Evolutionary conservation across 2,329 filamentous ascomycete genomes (phyloP).

Genomic region (Microdochium bolleyi): DNA sequence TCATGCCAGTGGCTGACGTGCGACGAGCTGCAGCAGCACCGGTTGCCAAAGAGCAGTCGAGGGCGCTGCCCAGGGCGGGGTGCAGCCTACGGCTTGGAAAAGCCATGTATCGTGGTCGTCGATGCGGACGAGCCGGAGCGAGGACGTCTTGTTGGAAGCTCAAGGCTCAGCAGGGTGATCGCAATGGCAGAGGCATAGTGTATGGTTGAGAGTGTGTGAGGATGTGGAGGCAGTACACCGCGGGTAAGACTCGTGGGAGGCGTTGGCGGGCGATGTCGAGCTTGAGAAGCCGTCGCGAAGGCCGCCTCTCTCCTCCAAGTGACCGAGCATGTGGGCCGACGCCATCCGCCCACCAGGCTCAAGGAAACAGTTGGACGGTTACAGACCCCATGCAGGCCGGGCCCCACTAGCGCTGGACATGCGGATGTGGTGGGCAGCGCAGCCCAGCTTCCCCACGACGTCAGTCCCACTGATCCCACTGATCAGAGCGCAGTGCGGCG

Average conservation of each 20-base stretch:
- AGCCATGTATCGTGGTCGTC: conserved; percentile 24
- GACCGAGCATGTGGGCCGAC: no score
- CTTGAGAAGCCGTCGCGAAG: no score
- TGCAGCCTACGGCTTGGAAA: conserved; percentile 20
- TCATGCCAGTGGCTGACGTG: background rate
- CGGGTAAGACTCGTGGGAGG: no score
- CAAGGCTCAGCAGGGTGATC: background rate
- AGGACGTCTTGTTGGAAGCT: conserved; percentile 3
- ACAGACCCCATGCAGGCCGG: background rate
- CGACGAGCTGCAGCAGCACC: background rate
- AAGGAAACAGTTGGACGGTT: no score
- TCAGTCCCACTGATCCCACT: background rate
- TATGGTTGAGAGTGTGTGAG: no score
- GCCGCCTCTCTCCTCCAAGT: no score
- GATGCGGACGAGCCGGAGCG: no score
- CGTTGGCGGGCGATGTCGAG: no score
- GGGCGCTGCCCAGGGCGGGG: conserved; percentile 18
- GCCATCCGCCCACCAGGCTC: no score
- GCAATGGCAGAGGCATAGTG: no score
- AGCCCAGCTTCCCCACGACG: background rate
- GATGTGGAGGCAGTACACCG: no score
- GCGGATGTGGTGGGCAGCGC: background rate
- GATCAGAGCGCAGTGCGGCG: no score
- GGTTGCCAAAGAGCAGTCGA: conserved; percentile 6
- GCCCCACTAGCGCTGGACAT: background rate